Evolutionary conservation across 208 protist genomes (phyloP), one percentile per base, ranked within the genome.

Genomic region (Pavlovales sp.): DNA sequence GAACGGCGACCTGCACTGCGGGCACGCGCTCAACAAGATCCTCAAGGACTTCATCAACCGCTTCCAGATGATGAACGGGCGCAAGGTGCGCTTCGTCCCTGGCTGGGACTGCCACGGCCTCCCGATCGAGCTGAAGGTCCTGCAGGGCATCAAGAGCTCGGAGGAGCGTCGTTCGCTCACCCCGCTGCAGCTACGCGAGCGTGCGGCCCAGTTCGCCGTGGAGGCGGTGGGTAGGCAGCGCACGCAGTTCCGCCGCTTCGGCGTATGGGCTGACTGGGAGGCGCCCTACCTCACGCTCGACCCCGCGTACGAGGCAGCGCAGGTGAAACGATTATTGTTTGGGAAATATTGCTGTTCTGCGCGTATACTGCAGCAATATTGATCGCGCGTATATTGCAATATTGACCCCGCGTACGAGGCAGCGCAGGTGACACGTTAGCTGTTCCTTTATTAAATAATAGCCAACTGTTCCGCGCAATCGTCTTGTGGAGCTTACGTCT

Each of bases 41-140:
- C 90, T 96, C 32, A 97, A 97, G 90, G 95, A 97, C 86, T 89
- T 96, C 37, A 84, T 95, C 11, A 93, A 93, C 86, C 83, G 95
- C 38, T 96, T 93, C 81, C 87, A 94, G 79, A 20, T 96, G 20
- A 46, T 96, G 44, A 85, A 46, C 0, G 94, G 94, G 36, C 34
- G 92, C 37, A 78, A 84, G 36, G 93, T 96, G 0, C 88, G 76
- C 42, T 92, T 78, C 71, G 86, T 94, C 30, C 94, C 94, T 14
- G 95, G 94, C 37, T 96, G 94, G 95, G 95, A 97, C 88, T 96
- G 95, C 89, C 95, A 97, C 79, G 95, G 95, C 46, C 71, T 96
- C 34, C 95, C 95, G 37, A 97, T 97, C 88, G 95, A 97, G 84
- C 89, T 94, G 7, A 95, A 96, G 90, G 95, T 91, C 7, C 86